Base-by-base conservation (phyloP, 2,329 filamentous ascomycete species). In the Emergomyces africanus region DNA sequence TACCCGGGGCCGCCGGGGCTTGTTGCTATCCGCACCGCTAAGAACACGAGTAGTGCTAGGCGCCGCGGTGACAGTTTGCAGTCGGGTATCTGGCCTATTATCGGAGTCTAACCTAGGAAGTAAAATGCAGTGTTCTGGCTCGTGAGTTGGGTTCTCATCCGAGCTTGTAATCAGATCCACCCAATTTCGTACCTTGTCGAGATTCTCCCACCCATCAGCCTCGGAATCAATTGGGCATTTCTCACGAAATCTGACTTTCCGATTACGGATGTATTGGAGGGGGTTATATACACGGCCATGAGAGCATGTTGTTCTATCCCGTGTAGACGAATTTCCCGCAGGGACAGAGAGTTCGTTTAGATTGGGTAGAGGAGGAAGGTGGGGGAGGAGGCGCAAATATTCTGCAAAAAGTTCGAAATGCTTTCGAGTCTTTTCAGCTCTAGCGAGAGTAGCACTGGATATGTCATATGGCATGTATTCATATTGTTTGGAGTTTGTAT, bases 261-360 rank as follows among this genome's bases (percentile, higher is more conserved):
- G 83, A 69, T 99, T 97, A 23, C 94, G 86, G 59, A 97, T 88
- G 66, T 90, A 90, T 71, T 97, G 94, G 28, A 99, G 75, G 4
- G 92, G 94, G 69, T 99, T 96, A 70, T 97, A 97, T 1, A 79
- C 75, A 57, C 91, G 85, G 4, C 88, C 87, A 8, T 86, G 71
- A 20, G 44, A 20, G n/a, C n/a, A 2, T 6, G 60, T 67, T 48
- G 71, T 67, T 18, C 14, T 61, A 61, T 62, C 35, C 60, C 57
- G 33, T 39, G 20, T n/a, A 8, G 49, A 28, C 33, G 56, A 54
- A 20, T 18, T 53, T 35, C 58, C 70, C 61, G 74, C 64, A 54
- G 74, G 67, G 62, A 75, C 72, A 60, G 71, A 67, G 0, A 71
- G 65, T 5, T 39, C 28, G 25, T 63, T 60, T 5, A 58, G 57